Percentiles rank a stretch among this genome's conserved stretches.
These are phyloP conservation scores for Diaporthe capsici DNA, from an alignment of 2,329 filamentous ascomycete species.

Conservation along the genomic window DNA sequence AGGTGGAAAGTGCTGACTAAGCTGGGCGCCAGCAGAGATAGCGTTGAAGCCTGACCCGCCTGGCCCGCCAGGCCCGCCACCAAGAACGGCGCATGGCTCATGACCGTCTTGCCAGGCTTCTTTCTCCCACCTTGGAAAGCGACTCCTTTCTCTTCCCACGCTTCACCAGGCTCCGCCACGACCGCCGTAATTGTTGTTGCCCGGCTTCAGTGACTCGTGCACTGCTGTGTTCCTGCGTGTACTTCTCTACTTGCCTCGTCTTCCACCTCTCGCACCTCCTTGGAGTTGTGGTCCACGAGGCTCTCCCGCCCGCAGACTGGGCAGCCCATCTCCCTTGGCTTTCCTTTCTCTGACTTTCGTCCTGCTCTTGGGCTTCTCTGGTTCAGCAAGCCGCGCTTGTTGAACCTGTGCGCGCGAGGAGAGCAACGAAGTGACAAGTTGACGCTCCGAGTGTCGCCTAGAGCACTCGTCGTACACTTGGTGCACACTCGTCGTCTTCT, in stretches of 20 bases:
- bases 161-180: constrained; percentile 29
- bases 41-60: constrained; percentile 23
- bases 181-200: constrained; percentile 37
- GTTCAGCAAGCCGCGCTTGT: constrained; percentile 39
- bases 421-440: constrained; percentile 18
- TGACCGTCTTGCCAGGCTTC: not conserved
- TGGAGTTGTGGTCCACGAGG: constrained; percentile 24
- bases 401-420: constrained; percentile 4
- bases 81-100: not conserved
- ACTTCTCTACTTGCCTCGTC: constrained; percentile 21
- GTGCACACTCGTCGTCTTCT: constrained; percentile 29
- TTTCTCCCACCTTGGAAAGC: not conserved
- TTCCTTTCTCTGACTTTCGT: constrained; percentile 33
- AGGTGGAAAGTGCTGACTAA: not conserved
- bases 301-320: constrained; percentile 28
- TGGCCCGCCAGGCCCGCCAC: not conserved
- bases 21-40: not conserved
- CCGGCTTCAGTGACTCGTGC: constrained; percentile 36
- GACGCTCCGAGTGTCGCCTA: constrained; percentile 13
- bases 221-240: constrained; percentile 9
- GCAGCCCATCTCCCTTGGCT: constrained; percentile 19
- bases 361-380: constrained; percentile 30
- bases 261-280: constrained; percentile 27
- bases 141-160: not conserved
- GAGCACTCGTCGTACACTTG: constrained; percentile 33